Conservation (phyloP, 1,139 yeast genomes). For the Taiozyma sp. region DNA sequence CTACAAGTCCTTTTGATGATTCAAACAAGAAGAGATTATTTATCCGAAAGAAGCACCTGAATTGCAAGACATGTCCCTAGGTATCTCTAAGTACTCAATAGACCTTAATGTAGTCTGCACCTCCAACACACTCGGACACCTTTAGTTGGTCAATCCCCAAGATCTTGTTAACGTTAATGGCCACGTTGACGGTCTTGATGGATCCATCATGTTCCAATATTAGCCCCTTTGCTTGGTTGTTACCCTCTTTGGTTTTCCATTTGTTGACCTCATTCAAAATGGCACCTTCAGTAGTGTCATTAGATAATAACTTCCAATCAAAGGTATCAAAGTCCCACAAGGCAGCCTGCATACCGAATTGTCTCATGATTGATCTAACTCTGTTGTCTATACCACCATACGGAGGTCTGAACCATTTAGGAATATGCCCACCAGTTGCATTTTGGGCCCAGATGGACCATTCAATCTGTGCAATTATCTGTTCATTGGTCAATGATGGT, state of each 20-base stretch:
- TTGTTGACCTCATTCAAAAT: conserved; percentile 49
- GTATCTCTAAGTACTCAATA: neutral
- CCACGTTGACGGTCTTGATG: conserved; percentile 63
- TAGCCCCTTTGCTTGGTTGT: conserved; percentile 44
- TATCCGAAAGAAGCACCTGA: too few species aligned
- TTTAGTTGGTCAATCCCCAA: conserved; percentile 60
- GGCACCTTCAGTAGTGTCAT: conserved; percentile 40
- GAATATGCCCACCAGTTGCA: conserved; percentile 86
- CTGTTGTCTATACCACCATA: conserved; percentile 92
- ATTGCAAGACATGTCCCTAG: too few species aligned
- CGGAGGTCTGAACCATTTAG: conserved; percentile 95
- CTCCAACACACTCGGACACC: conserved; percentile 81
- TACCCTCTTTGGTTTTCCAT: conserved; percentile 40
- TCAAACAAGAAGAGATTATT: too few species aligned
- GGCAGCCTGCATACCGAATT: conserved; percentile 84
- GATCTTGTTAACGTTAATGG: conserved; percentile 48
- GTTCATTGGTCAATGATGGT: conserved; percentile 72
- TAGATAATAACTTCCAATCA: conserved; percentile 75
- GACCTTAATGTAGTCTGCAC: conserved; percentile 34
- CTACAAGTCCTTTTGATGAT: too few species aligned
- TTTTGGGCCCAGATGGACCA: conserved; percentile 99
- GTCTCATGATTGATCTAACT: conserved; percentile 71
- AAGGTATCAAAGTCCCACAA: conserved; percentile 90
- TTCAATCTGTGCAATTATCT: conserved; percentile 81
- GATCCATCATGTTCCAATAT: conserved; percentile 84